Percentiles rank a stretch among this genome's conserved stretches.
phyloP scores from a whole-genome alignment of 2,329 filamentous ascomycete species.

The Arthrobotrys musiformis region DNA sequence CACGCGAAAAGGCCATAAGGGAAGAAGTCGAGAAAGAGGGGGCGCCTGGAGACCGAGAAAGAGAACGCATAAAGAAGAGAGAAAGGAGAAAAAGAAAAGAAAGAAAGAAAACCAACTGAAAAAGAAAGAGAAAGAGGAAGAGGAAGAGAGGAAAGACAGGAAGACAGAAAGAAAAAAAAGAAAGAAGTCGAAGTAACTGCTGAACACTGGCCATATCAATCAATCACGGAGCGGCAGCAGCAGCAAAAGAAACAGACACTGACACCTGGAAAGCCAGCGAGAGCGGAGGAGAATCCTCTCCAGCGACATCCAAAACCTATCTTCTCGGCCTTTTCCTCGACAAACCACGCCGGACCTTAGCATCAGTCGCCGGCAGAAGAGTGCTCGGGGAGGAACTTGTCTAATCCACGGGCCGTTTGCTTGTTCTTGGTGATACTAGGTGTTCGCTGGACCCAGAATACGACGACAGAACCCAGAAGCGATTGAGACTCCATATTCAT shows the following conservation, averaged over 20 bases:
- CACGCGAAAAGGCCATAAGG: conserved; percentile 28
- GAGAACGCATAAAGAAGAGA: neutral
- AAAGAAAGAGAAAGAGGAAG: neutral
- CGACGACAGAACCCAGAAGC: neutral
- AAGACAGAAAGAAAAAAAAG: neutral
- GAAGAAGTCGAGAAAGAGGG: conserved; percentile 30
- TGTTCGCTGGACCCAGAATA: neutral
- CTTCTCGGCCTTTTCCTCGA: neutral
- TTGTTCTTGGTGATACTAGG: conserved; percentile 8
- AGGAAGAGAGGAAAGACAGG: neutral
- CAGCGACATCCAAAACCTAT: neutral
- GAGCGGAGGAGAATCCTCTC: neutral
- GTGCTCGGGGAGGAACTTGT: neutral
- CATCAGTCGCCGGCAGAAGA: neutral
- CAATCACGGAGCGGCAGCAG: neutral
- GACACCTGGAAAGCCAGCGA: neutral
- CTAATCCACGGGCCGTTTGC: neutral
- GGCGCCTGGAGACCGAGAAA: neutral
- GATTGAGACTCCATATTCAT: neutral
- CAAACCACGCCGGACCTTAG: neutral
- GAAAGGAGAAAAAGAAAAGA: neutral
- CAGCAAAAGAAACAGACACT: neutral
- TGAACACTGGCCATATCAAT: neutral
- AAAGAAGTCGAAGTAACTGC: neutral
- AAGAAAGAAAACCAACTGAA: neutral